These are phyloP conservation scores for Angomonas desouzai DNA, from an alignment of 208 protist species.

Conservation along the genomic window DNA sequence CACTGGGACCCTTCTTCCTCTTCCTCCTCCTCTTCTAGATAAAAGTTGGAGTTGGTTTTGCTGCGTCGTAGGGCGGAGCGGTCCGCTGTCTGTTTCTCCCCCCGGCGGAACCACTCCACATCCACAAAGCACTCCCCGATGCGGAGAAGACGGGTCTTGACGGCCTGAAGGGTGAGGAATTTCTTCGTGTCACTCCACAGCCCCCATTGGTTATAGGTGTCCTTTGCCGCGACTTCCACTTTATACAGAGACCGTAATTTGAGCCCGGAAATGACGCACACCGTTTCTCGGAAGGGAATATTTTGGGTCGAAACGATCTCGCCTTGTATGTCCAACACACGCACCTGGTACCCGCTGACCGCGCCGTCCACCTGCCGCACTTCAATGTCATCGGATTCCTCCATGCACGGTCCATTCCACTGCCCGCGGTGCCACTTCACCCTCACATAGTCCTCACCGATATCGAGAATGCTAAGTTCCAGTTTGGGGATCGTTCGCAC, in stretches of 20 bases:
- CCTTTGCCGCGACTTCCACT: conserved; percentile 85
- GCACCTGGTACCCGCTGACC: conserved; percentile 85
- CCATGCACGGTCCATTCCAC: conserved; percentile 54
- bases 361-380: conserved; percentile 78
- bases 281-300: conserved; percentile 59
- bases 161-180: conserved; percentile 80
- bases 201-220: conserved; percentile 90
- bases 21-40: conserved; percentile 3
- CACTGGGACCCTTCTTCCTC: conserved; percentile 10
- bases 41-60: conserved; percentile 6
- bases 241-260: conserved; percentile 68
- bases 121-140: conserved; percentile 86
- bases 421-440: conserved; percentile 70
- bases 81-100: neutral
- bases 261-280: conserved; percentile 58
- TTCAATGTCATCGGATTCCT: conserved; percentile 31
- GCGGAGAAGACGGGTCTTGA: conserved; percentile 42
- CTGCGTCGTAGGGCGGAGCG: neutral
- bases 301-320: conserved; percentile 47
- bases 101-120: conserved; percentile 69
- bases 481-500: conserved; percentile 89
- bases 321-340: conserved; percentile 58
- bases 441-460: conserved; percentile 89
- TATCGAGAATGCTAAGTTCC: conserved; percentile 62
- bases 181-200: conserved; percentile 78